Conservation (phyloP, 257 asterid species). For the Linderniella brevidens region DNA sequence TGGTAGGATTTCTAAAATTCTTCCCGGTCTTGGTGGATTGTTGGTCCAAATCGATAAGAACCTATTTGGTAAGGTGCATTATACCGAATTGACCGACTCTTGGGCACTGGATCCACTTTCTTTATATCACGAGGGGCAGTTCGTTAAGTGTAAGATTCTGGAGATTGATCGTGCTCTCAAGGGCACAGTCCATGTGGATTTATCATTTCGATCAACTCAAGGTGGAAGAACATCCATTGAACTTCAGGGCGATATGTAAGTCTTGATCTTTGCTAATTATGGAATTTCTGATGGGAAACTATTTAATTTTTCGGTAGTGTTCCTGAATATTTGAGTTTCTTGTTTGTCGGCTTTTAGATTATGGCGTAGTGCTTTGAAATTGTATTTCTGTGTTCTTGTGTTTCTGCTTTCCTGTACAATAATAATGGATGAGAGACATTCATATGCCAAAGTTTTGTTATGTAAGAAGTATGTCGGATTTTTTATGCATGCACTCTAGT, state of each 20-base stretch:
- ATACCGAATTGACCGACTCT: constrained; percentile 49
- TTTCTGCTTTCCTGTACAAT: no score
- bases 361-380: no score
- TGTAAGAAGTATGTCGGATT: no score
- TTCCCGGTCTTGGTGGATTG: constrained; percentile 83
- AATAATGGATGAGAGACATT: no score
- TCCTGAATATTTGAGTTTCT: no score
- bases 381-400: no score
- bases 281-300: no score
- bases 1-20: constrained; percentile 74
- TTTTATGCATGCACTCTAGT: no score
- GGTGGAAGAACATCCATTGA: constrained; percentile 15
- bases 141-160: constrained; percentile 72
- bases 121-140: constrained; percentile 62
- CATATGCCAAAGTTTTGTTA: no score
- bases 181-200: constrained; percentile 62
- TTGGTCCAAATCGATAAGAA: constrained; percentile 56
- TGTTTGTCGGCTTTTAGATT: no score
- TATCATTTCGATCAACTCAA: constrained; percentile 44
- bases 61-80: constrained; percentile 84
- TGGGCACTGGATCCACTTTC: constrained; percentile 62
- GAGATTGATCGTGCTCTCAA: constrained; percentile 29
- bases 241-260: constrained; percentile 27
- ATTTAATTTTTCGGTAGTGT: no score
- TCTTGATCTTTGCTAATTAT: neutral